A percentile compares a stretch with the other conserved stretches of the same genome.
Evolutionary conservation across 768 basidiomycete species (phyloP).

Genomic region (Tylopilus rubrobrunneus): DNA sequence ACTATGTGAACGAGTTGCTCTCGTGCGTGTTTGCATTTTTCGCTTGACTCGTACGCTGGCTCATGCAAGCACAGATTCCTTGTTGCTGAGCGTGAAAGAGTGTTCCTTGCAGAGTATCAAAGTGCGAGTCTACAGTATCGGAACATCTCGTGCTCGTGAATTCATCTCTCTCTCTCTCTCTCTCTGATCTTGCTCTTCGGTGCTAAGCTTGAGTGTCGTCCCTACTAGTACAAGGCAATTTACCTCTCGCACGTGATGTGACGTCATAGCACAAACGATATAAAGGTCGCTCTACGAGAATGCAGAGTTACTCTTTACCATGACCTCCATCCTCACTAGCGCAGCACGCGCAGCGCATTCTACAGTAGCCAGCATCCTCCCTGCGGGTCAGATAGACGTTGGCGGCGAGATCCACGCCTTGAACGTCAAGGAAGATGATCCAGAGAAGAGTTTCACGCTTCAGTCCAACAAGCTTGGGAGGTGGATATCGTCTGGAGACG

Average conservation of each 20-base stretch:
- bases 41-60: background rate
- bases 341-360: constrained; percentile 54
- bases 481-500: no score
- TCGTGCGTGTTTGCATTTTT: constrained; percentile 43
- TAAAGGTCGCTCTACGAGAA: background rate
- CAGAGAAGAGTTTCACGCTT: constrained; percentile 40
- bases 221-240: no score
- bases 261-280: background rate
- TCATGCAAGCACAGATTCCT: constrained; percentile 56
- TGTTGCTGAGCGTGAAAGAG: constrained; percentile 62
- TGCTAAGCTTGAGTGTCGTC: no score
- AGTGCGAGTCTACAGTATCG: constrained; percentile 74
- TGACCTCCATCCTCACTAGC: constrained; percentile 46
- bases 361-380: constrained; percentile 47
- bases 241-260: constrained; percentile 1
- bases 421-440: constrained; percentile 56
- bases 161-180: background rate
- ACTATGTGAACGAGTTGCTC: constrained; percentile 88
- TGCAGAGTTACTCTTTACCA: constrained; percentile 18
- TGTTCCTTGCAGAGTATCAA: constrained; percentile 81
- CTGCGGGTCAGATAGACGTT: constrained; percentile 39
- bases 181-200: background rate
- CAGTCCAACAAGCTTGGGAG: no score
- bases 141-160: constrained; percentile 73
- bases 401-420: constrained; percentile 43